Evolutionary conservation across 306 rosid species (phyloP), one percentile per base, ranked within the genome.

Genomic region (Elaeagnus macrophylla): DNA sequence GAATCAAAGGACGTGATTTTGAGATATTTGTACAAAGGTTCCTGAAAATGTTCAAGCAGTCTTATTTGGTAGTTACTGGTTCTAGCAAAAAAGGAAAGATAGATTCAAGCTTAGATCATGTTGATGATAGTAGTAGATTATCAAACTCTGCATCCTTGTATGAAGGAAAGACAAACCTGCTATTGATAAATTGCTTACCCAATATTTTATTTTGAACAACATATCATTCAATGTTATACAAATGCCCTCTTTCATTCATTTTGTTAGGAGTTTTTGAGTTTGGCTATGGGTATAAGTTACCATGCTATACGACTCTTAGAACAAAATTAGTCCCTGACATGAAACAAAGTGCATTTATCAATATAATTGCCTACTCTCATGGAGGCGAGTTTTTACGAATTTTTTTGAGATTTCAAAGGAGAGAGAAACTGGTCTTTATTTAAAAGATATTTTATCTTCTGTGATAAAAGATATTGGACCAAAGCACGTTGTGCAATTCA

Each of bases 321-420:
- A 12, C 6, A 25, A 35, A 19, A 1, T 20, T 61, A 6, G 15
- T 51, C 6, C 12, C 6, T 8, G 9, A 38, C 2, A 3, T 60
- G 19, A 1, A 5, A 16, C 45, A 9, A 7, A 7, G 9, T 1
- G 0, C 6, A 7, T 11, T 16, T 0, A 6, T 12, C 5, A 16
- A 60, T 13, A 16, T 63, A 7, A 11, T 53, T n/a, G n/a, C n/a
- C n/a, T n/a, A n/a, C n/a, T n/a, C n/a, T 63, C 38, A 17, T 8
- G 3, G 18, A 25, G 45, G 46, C 0, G 52, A 10, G 60, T 12
- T 0, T 63, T 46, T 37, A 5, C 36, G 53, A 37, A 43, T 1
- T 15, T n/a, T 3, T 35, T 3, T 7, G 5, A 7, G 0, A 0
- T 54, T n/a, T 54, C 43, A 8, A 3, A n/a, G 2, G 58, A 6